A percentile compares a stretch with the other conserved stretches of the same genome.
Evolutionary conservation across 768 basidiomycete species (phyloP).

Genomic region (Pulveroboletus sp.): DNA sequence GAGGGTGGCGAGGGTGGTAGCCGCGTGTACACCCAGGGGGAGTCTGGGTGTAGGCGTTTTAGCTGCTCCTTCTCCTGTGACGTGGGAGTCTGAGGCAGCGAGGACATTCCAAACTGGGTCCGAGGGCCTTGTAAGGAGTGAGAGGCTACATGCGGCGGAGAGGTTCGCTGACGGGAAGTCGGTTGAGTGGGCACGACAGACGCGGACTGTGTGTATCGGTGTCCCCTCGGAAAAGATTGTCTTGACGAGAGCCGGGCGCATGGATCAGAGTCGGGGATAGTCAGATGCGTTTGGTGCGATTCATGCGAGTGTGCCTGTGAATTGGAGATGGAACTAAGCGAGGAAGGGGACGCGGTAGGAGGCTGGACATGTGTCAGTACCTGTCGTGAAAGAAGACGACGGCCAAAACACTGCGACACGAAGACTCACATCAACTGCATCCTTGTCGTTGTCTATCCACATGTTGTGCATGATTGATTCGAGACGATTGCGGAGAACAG

Average conservation of each 20-base stretch:
- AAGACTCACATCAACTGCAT: conserved; percentile 22
- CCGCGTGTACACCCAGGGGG: conserved; percentile 27
- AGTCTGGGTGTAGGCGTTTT: conserved; percentile 14
- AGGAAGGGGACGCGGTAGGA: conserved; percentile 24
- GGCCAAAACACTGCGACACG: not conserved
- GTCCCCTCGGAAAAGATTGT: not conserved
- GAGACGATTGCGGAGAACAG: conserved; percentile 47
- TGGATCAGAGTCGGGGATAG: conserved; percentile 20
- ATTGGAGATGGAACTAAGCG: conserved; percentile 27
- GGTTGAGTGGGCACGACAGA: conserved; percentile 8
- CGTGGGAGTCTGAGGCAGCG: conserved; percentile 22
- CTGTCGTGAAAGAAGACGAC: conserved; percentile 12
- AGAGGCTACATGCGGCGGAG: conserved; percentile 4
- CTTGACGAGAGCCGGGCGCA: conserved; percentile 3
- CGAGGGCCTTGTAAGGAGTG: conserved; percentile 18
- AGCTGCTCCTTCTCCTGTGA: conserved; percentile 10
- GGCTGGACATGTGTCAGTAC: conserved; percentile 22
- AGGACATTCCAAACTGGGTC: conserved; percentile 9
- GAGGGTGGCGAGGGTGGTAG: conserved; percentile 28
- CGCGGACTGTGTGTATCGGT: conserved; percentile 12
- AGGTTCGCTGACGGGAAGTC: conserved; percentile 3
- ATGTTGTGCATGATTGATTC: conserved; percentile 46
- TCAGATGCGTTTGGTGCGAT: conserved; percentile 23
- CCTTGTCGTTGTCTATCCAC: conserved; percentile 21
- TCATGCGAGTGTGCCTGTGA: conserved; percentile 21